Base-by-base conservation (phyloP, 225 moss, liverwort and hornwort genomes). In the Bryoerythrophyllum caledonicum region DNA sequence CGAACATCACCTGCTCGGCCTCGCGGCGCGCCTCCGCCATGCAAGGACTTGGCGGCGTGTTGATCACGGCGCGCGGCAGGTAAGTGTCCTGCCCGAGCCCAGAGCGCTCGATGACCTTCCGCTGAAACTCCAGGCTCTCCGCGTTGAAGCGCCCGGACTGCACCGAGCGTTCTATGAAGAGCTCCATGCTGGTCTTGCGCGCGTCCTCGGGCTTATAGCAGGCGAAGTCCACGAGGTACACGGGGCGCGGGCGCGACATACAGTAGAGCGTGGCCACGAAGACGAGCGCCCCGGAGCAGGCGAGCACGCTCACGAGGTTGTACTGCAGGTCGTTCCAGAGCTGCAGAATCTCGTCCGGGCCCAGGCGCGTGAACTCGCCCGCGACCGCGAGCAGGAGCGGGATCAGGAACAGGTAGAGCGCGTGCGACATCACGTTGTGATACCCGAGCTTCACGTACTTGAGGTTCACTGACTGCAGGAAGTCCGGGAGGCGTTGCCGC, bases 391-490 rank as follows among this genome's bases (percentile, higher is more conserved):
- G 40, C 32, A 87, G 32, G 5, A 87, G 67, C 1, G 81, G 84
- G 1, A 79, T 56, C 70, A 79, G 43, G 49, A 84, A 49, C 1
- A 87, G 70, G 70, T 78, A 79, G 9, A 84, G 60, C 56, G 79
- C 84, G 52, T 84, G 87, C 32, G 87, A 76, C 65, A 87, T 76
- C 20, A 84, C 84, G 21, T 57, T 76, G 57, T 81, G 87, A 40
- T 87, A 87, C 0, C 87, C 87, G 10, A 87, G 79, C 57, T 87
- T 87, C 16, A 87, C 84, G 52, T 87, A 81, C 70, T 87, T 84
- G 23, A 84, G 57, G 74, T 87, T 84, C 65, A 87, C 84, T 0
- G 87, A 84, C 58, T 87, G 87, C 1, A 81, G 6, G 7, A 84
- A 76, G 52, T 84, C 84, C 1, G 84, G 87, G 11, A 87, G 23